These are phyloP conservation scores for Acer campestre DNA, from an alignment of 345 rosid genomes.

Conservation along the genomic window DNA sequence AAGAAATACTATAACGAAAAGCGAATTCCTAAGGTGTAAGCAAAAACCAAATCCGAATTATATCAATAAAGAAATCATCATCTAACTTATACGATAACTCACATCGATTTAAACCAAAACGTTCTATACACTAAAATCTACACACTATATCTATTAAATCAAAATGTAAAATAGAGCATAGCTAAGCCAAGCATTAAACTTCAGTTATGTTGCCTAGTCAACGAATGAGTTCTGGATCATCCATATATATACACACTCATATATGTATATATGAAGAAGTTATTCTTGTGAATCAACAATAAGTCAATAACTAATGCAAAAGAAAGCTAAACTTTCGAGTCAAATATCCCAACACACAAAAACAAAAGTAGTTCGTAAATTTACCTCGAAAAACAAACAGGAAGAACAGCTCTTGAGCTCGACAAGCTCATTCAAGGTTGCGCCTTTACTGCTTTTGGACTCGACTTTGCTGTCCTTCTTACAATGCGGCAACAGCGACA, in stretches of 20 bases:
- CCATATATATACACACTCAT: neutral
- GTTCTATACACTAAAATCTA: neutral
- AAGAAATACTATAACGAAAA: neutral
- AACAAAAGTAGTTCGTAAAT: neutral
- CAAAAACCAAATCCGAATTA: neutral
- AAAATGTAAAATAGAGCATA: neutral
- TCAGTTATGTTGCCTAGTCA: neutral
- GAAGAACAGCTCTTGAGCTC: conserved; percentile 90
- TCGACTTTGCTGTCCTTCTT: conserved; percentile 96
- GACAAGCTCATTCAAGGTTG: conserved; percentile 82
- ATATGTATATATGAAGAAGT: too few relatives aligned
- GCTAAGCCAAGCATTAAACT: neutral
- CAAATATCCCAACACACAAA: neutral
- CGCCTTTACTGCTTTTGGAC: conserved; percentile 73
- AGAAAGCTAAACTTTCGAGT: neutral
- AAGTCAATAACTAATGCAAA: neutral
- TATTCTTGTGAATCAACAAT: neutral
- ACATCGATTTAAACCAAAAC: neutral
- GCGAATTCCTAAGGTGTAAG: neutral
- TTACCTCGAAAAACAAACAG: conserved; percentile 87
- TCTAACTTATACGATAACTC: neutral
- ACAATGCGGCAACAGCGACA: conserved; percentile 88
- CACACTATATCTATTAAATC: neutral
- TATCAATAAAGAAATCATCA: neutral
- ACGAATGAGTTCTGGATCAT: too few relatives aligned